Conservation (phyloP, 2,329 filamentous ascomycete species). For the Aspergillus alliaceus region DNA sequence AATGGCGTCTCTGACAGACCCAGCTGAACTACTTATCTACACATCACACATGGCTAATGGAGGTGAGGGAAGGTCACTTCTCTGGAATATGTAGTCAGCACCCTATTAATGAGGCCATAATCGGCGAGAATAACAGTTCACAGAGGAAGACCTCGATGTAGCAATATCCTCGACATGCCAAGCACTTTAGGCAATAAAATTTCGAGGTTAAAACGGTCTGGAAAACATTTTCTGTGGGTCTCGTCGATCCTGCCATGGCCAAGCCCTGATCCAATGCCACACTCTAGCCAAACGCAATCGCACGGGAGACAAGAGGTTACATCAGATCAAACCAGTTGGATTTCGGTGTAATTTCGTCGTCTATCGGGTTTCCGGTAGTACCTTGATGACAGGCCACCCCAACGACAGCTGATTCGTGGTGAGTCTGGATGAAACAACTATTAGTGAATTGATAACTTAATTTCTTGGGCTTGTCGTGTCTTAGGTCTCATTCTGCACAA, state of each 20-base stretch:
- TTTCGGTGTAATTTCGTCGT: neutral
- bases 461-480: neutral
- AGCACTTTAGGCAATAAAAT: neutral
- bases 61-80: neutral
- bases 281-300: neutral
- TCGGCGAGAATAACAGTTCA: neutral
- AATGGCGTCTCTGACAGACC: neutral
- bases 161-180: neutral
- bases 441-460: neutral
- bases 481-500: neutral
- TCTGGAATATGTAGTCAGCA: neutral
- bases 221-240: neutral
- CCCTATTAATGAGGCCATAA: neutral
- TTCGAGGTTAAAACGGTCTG: neutral
- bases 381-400: neutral
- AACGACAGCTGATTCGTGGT: neutral
- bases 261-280: neutral
- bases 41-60: neutral
- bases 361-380: neutral
- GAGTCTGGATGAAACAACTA: neutral
- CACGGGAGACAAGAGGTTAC: neutral
- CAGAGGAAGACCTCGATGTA: neutral
- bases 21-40: neutral
- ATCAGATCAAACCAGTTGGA: neutral
- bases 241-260: neutral